A percentile compares a stretch with the other conserved stretches of the same genome.
phyloP scores from a whole-genome alignment of 2,329 filamentous ascomycete genomes.

The Scopulariopsis brevicaulis region DNA sequence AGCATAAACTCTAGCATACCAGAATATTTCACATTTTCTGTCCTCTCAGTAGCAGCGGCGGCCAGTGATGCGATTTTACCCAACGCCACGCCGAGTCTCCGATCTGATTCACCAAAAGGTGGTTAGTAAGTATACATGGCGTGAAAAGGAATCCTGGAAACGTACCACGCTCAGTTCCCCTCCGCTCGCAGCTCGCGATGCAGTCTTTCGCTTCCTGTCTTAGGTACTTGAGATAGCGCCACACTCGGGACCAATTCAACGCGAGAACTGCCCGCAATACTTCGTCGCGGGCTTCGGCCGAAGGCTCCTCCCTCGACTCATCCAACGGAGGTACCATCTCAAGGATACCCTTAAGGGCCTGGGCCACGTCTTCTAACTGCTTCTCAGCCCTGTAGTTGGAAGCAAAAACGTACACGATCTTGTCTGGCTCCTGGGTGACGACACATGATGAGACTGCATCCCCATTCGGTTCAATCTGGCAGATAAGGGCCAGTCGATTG shows the following conservation, averaged over 20 bases:
- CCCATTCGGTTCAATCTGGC: conserved; percentile 11
- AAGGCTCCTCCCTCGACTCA: neutral
- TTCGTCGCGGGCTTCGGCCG: no score
- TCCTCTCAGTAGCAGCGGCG: neutral
- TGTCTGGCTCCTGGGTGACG: conserved; percentile 14
- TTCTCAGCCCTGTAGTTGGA: conserved; percentile 13
- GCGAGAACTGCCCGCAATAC: no score
- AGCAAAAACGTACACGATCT: conserved; percentile 17
- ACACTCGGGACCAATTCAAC: neutral
- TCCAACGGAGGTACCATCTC: conserved; percentile 1
- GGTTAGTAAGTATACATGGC: neutral
- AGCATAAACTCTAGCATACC: neutral
- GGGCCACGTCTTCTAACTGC: neutral
- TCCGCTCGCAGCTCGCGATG: neutral
- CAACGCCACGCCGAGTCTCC: neutral
- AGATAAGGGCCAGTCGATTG: conserved; percentile 17
- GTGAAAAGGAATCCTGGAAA: neutral
- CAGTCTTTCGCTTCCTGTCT: neutral
- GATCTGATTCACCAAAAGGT: neutral
- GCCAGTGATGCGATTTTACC: neutral
- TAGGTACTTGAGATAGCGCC: neutral
- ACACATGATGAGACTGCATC: conserved; percentile 15
- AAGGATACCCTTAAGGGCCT: conserved; percentile 9
- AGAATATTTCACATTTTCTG: neutral
- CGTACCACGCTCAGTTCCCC: neutral